Evolutionary conservation across 2,329 filamentous ascomycete genomes (phyloP), one percentile per base, ranked within the genome.

Genomic region (Verticillium zaregamsianum): DNA sequence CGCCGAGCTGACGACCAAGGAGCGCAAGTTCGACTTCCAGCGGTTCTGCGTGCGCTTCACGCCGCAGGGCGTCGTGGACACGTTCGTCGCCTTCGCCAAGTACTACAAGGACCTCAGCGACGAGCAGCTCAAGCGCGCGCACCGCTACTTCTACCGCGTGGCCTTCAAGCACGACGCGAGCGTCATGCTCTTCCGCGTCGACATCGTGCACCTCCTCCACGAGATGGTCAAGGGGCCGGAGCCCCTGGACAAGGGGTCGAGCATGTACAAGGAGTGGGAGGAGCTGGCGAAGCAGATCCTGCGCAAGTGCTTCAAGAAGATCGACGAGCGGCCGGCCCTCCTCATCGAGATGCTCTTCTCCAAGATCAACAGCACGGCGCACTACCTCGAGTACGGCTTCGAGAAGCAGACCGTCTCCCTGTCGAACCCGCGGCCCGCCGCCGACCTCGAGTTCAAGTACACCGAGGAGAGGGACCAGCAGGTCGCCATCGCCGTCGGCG

Each of bases 161-260:
- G 93, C 93, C 0, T 98, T 98, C 80, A 99, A 98, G 77, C 91
- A 96, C 74, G 92, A 97, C 56, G 88, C 95, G 79, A 89, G 88
- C 61, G 89, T 97, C 25, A 86, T 97, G 78, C 82, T 99, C 1
- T 98, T 93, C 76, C 87, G 94, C 11, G 86, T 97, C 5, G 95
- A 98, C 72, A 96, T 97, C 39, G 86, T 99, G 56, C 87, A 91
- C 54, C 82, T 98, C 1, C 88, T 99, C 58, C 88, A 97, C 72
- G 90, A 87, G 70, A 93, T 99, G 87, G 90, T 98, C 74, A 96
- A 96, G 73, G 94, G 94, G 0, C 91, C 92, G 0, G 86, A 91
- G 62, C 86, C 90, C 1, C 77, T 98, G 35, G 88, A 93, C 70
- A 83, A 82, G 37, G 82, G 82, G 20, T 85, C 84, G 14, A 73